These are phyloP conservation scores for Westerdykella ornata DNA, from an alignment of 2,329 filamentous ascomycete species.

Conservation along the genomic window DNA sequence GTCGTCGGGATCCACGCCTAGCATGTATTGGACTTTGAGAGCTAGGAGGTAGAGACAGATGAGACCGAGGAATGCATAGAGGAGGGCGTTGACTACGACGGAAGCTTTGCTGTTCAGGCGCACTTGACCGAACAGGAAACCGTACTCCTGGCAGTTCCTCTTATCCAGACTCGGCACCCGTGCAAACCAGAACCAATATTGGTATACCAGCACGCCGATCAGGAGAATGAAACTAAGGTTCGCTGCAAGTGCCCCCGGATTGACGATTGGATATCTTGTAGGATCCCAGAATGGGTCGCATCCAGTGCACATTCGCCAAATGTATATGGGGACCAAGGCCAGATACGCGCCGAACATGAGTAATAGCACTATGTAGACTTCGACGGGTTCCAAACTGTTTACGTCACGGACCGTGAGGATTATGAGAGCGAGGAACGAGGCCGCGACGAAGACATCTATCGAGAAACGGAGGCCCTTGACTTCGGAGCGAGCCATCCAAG, in stretches of 20 bases:
- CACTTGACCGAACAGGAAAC: constrained; percentile 14
- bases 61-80: constrained; percentile 13
- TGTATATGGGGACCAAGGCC: constrained; percentile 14
- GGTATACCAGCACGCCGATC: constrained; percentile 10
- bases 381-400: constrained; percentile 12
- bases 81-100: constrained; percentile 9
- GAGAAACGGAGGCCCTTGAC: constrained; percentile 9
- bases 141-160: constrained; percentile 15
- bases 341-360: constrained; percentile 17
- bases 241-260: constrained; percentile 2
- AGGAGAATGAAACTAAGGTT: constrained; percentile 11
- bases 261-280: constrained; percentile 11
- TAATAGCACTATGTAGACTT: constrained; percentile 19
- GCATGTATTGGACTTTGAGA: constrained; percentile 6
- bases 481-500: constrained; percentile 18
- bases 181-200: constrained; percentile 18
- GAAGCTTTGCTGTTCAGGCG: constrained; percentile 14
- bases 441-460: constrained; percentile 14
- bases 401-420: constrained; percentile 8
- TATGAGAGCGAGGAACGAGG: constrained; percentile 18
- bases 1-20: constrained; percentile 4
- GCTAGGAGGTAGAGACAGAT: constrained; percentile 10
- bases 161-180: constrained; percentile 10
- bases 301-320: constrained; percentile 14
- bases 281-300: constrained; percentile 18